Evolutionary conservation across 129 eudicot genomes (phyloP), one percentile per base, ranked within the genome.

Genomic region (Artemisia tridentata): DNA sequence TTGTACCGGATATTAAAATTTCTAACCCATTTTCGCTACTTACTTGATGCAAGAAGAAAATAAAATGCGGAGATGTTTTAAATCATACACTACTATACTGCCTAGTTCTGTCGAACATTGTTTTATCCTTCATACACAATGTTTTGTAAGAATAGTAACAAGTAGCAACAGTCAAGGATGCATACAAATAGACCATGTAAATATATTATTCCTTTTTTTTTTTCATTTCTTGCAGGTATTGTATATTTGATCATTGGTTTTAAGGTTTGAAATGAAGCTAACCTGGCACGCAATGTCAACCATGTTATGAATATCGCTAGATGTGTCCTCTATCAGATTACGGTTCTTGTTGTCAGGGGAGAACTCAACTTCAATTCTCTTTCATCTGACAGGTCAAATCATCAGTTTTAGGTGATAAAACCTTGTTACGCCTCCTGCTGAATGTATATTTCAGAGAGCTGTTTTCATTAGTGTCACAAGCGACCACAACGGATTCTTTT

Each of bases 241-340:
- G 12, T 43, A 18, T 21, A 14, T 68, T 14, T 38, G 46, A 67
- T 51, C n/a, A 41, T 49, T 38, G 11, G 45, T 38, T 31, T 60
- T 27, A 60, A 1, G 19, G 46, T 27, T 23, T 29, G 34, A 50
- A 65, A 47, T 38, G 13, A 46, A 67, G 52, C 84, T 58, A 81
- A 81, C 91, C 89, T 81, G 88, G 76, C 81, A 78, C 62, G 88
- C 85, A 81, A 80, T 72, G 53, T 81, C 85, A 53, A 72, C 68
- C 72, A 83, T 41, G 66, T 58, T 71, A 23, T 43, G 75, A 58
- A 74, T 77, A 19, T 81, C 81, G 25, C 29, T 47, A 57, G 83
- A 76, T 46, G 81, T 62, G 55, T 72, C 78, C 13, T 63, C 70
- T 18, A 72, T 52, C 60, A 49, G 23, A 65, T 41, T 45, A 0